Percentiles rank a stretch among this genome's conserved stretches.
Conservation (phyloP, 1,139 yeast species). For the Pichia sp. region DNA sequence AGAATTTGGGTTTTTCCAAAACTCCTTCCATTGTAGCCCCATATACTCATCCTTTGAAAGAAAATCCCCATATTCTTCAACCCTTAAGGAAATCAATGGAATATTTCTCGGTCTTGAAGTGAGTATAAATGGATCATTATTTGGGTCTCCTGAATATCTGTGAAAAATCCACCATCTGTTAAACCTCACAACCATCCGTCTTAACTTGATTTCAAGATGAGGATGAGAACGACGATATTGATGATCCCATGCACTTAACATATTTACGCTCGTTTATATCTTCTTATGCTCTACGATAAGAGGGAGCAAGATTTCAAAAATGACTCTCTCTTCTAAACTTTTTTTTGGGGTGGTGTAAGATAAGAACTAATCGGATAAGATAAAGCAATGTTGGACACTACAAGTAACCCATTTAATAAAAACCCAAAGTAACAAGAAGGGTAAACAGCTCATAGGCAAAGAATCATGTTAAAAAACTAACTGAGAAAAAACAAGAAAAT, state of each 20-base stretch:
- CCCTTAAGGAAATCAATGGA: slow-evolving; percentile 35
- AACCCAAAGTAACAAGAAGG: too few relatives aligned
- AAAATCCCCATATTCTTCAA: slow-evolving; percentile 19
- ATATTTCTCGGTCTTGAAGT: slow-evolving; percentile 36
- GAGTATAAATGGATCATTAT: slow-evolving; percentile 36
- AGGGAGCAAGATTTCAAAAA: too few relatives aligned
- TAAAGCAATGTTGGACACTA: too few relatives aligned
- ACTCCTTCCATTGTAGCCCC: slow-evolving; percentile 1
- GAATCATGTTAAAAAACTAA: too few relatives aligned
- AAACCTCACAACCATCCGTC: slow-evolving; percentile 34
- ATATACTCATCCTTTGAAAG: slow-evolving; percentile 5
- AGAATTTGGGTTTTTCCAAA: slow-evolving; percentile 2
- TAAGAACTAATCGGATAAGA: too few relatives aligned
- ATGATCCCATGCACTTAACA: slow-evolving; percentile 9
- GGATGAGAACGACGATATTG: slow-evolving; percentile 1
- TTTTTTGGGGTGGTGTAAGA: too few relatives aligned
- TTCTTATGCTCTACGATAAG: too few relatives aligned
- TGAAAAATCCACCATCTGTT: slow-evolving; percentile 40
- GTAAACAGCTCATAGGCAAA: too few relatives aligned
- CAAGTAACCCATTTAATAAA: too few relatives aligned
- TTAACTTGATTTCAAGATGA: slow-evolving; percentile 9
- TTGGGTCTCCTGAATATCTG: slow-evolving; percentile 20
- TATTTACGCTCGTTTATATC: not conserved
- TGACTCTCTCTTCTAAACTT: too few relatives aligned
- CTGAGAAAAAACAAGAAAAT: too few relatives aligned